A percentile compares a stretch with the other conserved stretches of the same genome.
phyloP scores from a whole-genome alignment of 768 basidiomycete genomes.

The Macrolepiota dolichaula region DNA sequence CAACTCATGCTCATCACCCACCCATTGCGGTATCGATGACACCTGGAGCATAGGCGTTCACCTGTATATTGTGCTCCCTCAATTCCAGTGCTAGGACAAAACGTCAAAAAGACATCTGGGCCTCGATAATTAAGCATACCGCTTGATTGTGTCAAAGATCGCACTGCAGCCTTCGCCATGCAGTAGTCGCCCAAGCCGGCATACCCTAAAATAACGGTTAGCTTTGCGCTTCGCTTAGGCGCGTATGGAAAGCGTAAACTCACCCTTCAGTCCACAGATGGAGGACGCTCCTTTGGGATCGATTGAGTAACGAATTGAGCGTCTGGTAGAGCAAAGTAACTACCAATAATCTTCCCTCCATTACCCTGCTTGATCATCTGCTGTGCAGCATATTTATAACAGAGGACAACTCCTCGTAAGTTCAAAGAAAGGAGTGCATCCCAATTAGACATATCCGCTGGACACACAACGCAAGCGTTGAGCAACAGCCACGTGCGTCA shows the following conservation, averaged over 20 bases:
- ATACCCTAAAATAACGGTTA: not conserved
- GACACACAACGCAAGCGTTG: not conserved
- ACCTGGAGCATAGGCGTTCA: conserved; percentile 40
- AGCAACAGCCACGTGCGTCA: not conserved
- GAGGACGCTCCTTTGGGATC: conserved; percentile 22
- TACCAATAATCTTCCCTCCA: conserved; percentile 52
- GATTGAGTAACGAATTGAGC: not conserved
- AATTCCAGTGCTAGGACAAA: conserved; percentile 30
- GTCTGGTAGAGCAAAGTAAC: not conserved
- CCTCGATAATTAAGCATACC: conserved; percentile 19
- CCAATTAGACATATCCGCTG: conserved; percentile 34
- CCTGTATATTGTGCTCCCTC: conserved; percentile 34
- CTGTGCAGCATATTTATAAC: conserved; percentile 60
- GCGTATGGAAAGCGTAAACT: not conserved
- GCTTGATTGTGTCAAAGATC: conserved; percentile 35
- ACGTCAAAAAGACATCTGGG: not conserved
- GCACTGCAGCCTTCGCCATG: conserved; percentile 35
- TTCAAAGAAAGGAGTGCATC: conserved; percentile 47
- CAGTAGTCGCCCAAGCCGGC: conserved; percentile 23
- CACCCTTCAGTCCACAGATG: conserved; percentile 26
- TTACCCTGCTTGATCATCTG: conserved; percentile 56
- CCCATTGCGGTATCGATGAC: conserved; percentile 10
- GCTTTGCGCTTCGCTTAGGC: not conserved
- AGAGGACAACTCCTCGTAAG: conserved; percentile 53
- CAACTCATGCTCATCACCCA: not conserved